Evolutionary conservation across 768 basidiomycete genomes (phyloP).

Genomic region (Suillus alpinus): DNA sequence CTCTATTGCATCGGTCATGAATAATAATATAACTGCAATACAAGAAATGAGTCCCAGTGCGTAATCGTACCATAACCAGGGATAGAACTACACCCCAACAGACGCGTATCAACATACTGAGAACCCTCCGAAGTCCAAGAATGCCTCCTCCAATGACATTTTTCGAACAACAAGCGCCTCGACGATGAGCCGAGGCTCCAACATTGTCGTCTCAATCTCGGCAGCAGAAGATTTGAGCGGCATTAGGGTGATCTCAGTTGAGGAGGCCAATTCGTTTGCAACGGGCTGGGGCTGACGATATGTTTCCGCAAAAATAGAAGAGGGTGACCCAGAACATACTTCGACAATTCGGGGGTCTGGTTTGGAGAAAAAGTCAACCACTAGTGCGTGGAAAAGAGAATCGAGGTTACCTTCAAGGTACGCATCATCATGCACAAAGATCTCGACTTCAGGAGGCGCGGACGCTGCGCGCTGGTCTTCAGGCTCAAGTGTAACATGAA

Average conservation of each 20-base stretch:
- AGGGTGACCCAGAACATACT: background rate
- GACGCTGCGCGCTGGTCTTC: slow-evolving; percentile 5
- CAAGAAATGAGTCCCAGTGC: background rate
- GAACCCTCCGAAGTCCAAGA: slow-evolving; percentile 72
- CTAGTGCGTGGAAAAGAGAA: background rate
- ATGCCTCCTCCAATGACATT: slow-evolving; percentile 72
- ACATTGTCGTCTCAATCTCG: background rate
- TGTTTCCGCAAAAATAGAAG: background rate
- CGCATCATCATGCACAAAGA: slow-evolving; percentile 8
- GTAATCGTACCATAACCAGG: background rate
- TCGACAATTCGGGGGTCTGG: background rate
- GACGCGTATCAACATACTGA: slow-evolving; percentile 18
- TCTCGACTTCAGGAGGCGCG: slow-evolving; percentile 21
- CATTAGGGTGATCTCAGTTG: background rate
- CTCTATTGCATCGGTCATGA: background rate
- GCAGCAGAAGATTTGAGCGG: slow-evolving; percentile 8
- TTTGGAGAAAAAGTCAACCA: background rate
- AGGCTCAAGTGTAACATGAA: slow-evolving; percentile 32
- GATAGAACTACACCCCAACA: background rate
- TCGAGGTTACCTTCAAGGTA: background rate
- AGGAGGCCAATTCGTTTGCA: background rate
- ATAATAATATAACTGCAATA: background rate
- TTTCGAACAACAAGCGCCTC: slow-evolving; percentile 81
- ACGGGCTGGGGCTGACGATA: background rate
- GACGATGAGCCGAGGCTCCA: slow-evolving; percentile 63